Evolutionary conservation across 306 rosid species (phyloP), one percentile per base, ranked within the genome.

Genomic region (Cucurbita argyrosperma): DNA sequence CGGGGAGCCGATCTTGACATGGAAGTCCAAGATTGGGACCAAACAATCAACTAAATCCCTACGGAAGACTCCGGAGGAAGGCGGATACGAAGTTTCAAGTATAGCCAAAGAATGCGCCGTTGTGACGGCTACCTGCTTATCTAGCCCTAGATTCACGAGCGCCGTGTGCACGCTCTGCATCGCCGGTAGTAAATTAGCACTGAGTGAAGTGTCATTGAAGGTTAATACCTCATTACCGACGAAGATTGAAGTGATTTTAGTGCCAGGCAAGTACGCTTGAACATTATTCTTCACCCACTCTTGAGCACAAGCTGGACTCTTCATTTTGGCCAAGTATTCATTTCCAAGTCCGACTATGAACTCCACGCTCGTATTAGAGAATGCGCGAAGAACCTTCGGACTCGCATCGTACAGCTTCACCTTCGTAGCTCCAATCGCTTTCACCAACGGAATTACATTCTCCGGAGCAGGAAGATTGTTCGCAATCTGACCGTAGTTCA

Each of bases 321-420:
- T 90, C 86, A 91, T 80, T 79, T 80, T 95, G 0, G 85, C 12
- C 4, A 95, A 78, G 66, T 78, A 91, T 46, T 91, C 99, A 39
- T 95, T 95, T 0, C 96, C 96, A 0, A 95, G 83, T 2, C 99
- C 91, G 1, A 95, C 91, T 71, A 86, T 88, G 84, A 95, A 58
- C 79, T 95, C 96, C 7, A 95, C 86, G 55, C 84, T 89, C 0
- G 92, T 82, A 84, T 85, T 84, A 3, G 96, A 96, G 61, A 95
- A 95, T 6, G 99, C 96, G 3, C 79, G 56, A 13, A 95, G 87
- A 10, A 95, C 99, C 1, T 80, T 76, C 0, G 96, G 89, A 76
- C 92, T 91, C 16, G 97, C 91, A 80, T 95, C 97, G 86, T 95
- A 95, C 4, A 95, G 96, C 79, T 95, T 95, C 59, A 95, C 85